Percentiles rank a stretch among this genome's conserved stretches.
Conservation (phyloP, 352 stramenopile genomes). For the Phytophthora sp. region DNA sequence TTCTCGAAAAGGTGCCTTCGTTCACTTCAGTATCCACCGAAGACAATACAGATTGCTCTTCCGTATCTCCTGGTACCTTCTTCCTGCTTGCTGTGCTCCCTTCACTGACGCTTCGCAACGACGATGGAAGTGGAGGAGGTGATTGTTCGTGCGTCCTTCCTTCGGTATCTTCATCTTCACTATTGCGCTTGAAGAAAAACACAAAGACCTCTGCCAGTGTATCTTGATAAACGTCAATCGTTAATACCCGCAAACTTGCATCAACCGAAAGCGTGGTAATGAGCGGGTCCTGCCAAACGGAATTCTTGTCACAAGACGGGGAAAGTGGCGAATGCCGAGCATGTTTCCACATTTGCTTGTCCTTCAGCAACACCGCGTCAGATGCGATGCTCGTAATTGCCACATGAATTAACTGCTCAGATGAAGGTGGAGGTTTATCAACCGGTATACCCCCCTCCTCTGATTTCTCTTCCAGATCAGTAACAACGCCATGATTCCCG, state of each 20-base stretch:
- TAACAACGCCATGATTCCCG: slow-evolving; percentile 45
- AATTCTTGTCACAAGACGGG: slow-evolving; percentile 40
- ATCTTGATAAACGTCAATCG: slow-evolving; percentile 80
- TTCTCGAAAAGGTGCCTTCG: slow-evolving; percentile 52
- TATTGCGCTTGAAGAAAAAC: slow-evolving; percentile 74
- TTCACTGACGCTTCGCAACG: slow-evolving; percentile 37
- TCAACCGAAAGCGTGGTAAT: slow-evolving; percentile 76
- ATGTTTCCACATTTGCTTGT: slow-evolving; percentile 52
- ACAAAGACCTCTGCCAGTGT: slow-evolving; percentile 76
- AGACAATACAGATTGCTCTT: slow-evolving; percentile 40
- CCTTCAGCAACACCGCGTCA: slow-evolving; percentile 66
- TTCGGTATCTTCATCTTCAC: slow-evolving; percentile 33
- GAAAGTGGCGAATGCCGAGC: slow-evolving; percentile 47
- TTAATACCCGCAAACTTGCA: slow-evolving; percentile 68
- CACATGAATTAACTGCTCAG: slow-evolving; percentile 69
- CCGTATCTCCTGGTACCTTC: slow-evolving; percentile 16
- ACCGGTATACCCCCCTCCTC: slow-evolving; percentile 9
- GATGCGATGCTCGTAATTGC: slow-evolving; percentile 74
- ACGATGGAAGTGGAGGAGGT: slow-evolving; percentile 25
- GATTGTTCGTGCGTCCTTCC: slow-evolving; percentile 10
- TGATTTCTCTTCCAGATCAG: slow-evolving; percentile 25
- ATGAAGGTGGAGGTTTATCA: slow-evolving; percentile 31
- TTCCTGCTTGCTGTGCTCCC: slow-evolving; percentile 34
- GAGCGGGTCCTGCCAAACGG: slow-evolving; percentile 78
- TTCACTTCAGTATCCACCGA: slow-evolving; percentile 39